Evolutionary conservation across 495 filamentous ascomycete genomes (phyloP).

Genomic region (Tuber indicum): DNA sequence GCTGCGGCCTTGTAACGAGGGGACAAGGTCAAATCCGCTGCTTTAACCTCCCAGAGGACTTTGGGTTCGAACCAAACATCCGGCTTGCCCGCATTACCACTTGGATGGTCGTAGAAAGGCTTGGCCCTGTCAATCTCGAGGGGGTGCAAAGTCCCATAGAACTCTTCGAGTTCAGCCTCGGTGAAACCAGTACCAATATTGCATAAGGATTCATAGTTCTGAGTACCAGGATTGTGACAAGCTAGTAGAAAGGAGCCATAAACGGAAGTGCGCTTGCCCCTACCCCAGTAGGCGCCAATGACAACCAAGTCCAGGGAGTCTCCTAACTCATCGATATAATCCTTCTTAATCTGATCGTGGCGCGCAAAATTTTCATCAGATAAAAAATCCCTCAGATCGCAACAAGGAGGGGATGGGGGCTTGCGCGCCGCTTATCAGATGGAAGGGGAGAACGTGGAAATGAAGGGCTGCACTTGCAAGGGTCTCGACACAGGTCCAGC

Average conservation of each 20-base stretch:
- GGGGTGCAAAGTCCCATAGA: conserved; percentile 63
- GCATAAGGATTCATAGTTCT: conserved; percentile 89
- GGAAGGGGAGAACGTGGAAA: neutral
- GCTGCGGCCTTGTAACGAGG: conserved; percentile 84
- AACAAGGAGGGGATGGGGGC: neutral
- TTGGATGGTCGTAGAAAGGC: conserved; percentile 84
- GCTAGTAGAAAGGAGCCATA: conserved; percentile 94
- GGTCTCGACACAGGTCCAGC: neutral
- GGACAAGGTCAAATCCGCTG: conserved; percentile 86
- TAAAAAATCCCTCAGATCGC: conserved; percentile 22
- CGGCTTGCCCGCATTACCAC: conserved; percentile 80
- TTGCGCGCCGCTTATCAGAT: conserved; percentile 2
- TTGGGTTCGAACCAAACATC: conserved; percentile 97
- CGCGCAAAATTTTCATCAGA: conserved; percentile 37
- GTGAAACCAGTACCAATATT: conserved; percentile 98
- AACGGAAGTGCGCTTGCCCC: conserved; percentile 86
- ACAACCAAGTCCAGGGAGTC: conserved; percentile 97
- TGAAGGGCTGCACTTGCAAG: neutral
- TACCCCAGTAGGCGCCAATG: conserved; percentile 86
- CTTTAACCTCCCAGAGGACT: conserved; percentile 95
- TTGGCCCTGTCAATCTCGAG: conserved; percentile 82
- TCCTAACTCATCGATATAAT: conserved; percentile 86
- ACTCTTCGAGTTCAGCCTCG: conserved; percentile 73
- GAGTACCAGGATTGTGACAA: conserved; percentile 72
- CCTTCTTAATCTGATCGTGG: conserved; percentile 69